Evolutionary conservation across 2,329 filamentous ascomycete species (phyloP), one percentile per base, ranked within the genome.

Genomic region (Fusarium oxysporum): DNA sequence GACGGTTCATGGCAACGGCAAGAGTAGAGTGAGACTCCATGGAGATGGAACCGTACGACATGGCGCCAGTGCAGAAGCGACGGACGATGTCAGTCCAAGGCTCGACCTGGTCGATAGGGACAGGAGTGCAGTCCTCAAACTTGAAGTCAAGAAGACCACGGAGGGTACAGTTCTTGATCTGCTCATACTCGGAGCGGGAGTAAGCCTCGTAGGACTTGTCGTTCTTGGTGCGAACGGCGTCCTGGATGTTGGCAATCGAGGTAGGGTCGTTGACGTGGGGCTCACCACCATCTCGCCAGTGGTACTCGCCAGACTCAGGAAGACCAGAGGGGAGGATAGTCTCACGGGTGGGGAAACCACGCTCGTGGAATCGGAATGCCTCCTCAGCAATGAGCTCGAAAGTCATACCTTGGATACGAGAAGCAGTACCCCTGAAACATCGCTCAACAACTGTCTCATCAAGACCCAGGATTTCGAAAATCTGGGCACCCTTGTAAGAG

Each of bases 131-230:
- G 75, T 96, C 93, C 51, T 98, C 95, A 77, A 97, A 98, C 82
- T 97, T 95, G 85, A 98, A 98, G 82, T 98, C 96, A 45, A 98
- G 90, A 80, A 98, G 90, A 80, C 96, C 96, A 81, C 96, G 94
- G 12, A 98, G 90, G 2, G 96, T 98, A 84, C 96, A 98, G 79
- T 94, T 91, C 87, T 97, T 98, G 86, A 98, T 97, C 80, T 96
- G 93, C 86, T 98, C 95, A 80, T 97, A 97, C 81, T 96, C 95
- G 5, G 94, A 93, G 71, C 92, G 90, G 2, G 96, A 97, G 84
- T 98, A 98, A 2, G 96, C 95, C 84, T 98, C 95, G 83, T 98
- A 98, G 0, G 96, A 98, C 85, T 97, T 97, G 86, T 98, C 95
- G 79, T 98, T 98, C 90, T 98, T 98, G 72, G 92, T 96, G 66